These are phyloP conservation scores for Pulveroboletus sp. DNA, from an alignment of 768 basidiomycete species.

Conservation along the genomic window DNA sequence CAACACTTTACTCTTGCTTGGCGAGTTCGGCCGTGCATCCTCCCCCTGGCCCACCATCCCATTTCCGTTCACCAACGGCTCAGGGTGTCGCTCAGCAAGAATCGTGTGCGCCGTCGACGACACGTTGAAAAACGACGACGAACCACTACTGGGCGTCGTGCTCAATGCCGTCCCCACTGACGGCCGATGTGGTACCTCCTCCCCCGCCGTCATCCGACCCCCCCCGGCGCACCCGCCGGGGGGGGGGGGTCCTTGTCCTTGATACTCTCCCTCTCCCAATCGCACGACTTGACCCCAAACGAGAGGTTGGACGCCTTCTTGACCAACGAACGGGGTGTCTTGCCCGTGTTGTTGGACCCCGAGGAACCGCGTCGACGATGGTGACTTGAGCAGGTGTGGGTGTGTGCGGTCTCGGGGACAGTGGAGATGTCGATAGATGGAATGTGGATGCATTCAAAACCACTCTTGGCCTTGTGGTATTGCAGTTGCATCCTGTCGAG, in stretches of 20 bases:
- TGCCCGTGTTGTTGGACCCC: constrained; percentile 51
- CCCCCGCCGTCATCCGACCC: constrained; percentile 39
- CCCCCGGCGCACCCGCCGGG: too few relatives aligned
- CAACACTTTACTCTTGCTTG: constrained; percentile 61
- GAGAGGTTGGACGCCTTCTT: constrained; percentile 80
- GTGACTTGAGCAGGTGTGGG: constrained; percentile 29
- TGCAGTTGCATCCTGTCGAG: constrained; percentile 95
- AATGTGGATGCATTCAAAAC: constrained; percentile 94
- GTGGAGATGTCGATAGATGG: constrained; percentile 91
- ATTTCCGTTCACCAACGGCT: constrained; percentile 23
- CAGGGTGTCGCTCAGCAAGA: constrained; percentile 34
- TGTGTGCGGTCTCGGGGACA: constrained; percentile 45
- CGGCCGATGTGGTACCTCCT: constrained; percentile 44
- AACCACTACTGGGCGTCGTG: constrained; percentile 71
- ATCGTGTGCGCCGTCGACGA: constrained; percentile 50
- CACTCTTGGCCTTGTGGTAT: constrained; percentile 84
- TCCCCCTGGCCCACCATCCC: constrained; percentile 18
- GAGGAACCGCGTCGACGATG: constrained; percentile 46
- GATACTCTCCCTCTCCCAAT: constrained; percentile 40
- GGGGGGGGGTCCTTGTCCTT: constrained; percentile 46
- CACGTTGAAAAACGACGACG: constrained; percentile 86
- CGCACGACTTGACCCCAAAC: constrained; percentile 62
- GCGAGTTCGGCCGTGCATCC: too few relatives aligned
- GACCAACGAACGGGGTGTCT: constrained; percentile 52
- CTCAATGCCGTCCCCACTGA: constrained; percentile 49